Conservation (phyloP, 2,329 filamentous ascomycete genomes). For the Daldinia eschscholtzii region DNA sequence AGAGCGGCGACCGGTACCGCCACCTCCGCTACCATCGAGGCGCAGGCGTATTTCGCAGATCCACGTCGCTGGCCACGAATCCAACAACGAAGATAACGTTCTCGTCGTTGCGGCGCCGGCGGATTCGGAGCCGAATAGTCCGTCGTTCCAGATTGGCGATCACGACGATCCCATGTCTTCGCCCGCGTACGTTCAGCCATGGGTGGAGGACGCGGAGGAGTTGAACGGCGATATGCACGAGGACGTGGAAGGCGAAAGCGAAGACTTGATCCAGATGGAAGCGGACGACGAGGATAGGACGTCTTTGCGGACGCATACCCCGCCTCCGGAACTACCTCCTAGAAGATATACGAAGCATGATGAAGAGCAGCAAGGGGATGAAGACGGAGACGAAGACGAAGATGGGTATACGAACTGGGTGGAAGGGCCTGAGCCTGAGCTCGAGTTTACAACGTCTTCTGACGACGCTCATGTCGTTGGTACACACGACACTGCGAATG, state of each 20-base stretch:
- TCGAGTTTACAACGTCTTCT: conserved; percentile 41
- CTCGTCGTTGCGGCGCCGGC: conserved; percentile 51
- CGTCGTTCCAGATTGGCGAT: conserved; percentile 34
- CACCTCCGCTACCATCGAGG: conserved; percentile 49
- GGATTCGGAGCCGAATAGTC: conserved; percentile 52
- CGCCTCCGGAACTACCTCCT: conserved; percentile 31
- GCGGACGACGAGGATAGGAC: conserved; percentile 8
- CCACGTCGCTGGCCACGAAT: conserved; percentile 46
- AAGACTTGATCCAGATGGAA: conserved; percentile 29
- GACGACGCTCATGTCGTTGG: neutral
- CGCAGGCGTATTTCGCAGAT: conserved; percentile 51
- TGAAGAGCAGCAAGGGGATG: conserved; percentile 21
- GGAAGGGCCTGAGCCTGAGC: conserved; percentile 48
- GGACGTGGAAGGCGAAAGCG: conserved; percentile 14
- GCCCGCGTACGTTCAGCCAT: conserved; percentile 46
- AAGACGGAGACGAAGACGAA: conserved; percentile 47
- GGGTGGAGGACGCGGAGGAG: conserved; percentile 50
- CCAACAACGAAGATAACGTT: conserved; percentile 49
- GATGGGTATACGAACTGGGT: conserved; percentile 53
- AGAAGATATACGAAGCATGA: conserved; percentile 5
- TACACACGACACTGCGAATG: neutral
- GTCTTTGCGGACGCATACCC: neutral
- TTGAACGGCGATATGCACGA: conserved; percentile 30
- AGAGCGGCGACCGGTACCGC: conserved; percentile 49
- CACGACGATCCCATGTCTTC: conserved; percentile 20